Conservation (phyloP, 306 rosid species). For the Fragaria vesca region DNA sequence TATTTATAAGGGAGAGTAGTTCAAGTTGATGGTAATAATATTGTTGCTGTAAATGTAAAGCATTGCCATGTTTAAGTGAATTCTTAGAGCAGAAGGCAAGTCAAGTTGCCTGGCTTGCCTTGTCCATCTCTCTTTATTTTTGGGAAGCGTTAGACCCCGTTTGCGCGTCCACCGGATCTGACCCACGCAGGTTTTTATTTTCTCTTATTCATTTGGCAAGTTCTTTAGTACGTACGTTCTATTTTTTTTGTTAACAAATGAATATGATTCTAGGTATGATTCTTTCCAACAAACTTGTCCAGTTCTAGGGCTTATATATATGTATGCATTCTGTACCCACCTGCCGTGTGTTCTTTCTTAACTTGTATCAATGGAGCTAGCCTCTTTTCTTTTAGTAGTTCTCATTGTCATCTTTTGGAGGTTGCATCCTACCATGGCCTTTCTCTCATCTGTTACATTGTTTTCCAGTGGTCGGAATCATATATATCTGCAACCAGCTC, state of each 20-base stretch:
- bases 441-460: conserved; percentile 9
- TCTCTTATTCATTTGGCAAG: not conserved
- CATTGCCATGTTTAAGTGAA: conserved; percentile 6
- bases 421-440: conserved; percentile 8
- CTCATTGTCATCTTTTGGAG: not conserved
- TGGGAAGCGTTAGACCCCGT: not conserved
- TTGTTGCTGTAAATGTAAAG: conserved; percentile 24
- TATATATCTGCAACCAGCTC: not conserved
- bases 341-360: not conserved
- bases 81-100: conserved; percentile 32
- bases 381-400: too few relatives aligned
- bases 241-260: not conserved
- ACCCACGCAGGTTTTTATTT: not conserved
- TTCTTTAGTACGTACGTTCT: not conserved
- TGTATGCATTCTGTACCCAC: not conserved
- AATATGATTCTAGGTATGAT: not conserved
- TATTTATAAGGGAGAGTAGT: not conserved
- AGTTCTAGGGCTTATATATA: not conserved
- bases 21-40: not conserved
- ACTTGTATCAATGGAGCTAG: too few relatives aligned
- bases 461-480: not conserved
- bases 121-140: not conserved
- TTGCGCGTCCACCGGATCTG: not conserved
- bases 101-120: conserved; percentile 13
- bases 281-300: not conserved